Evolutionary conservation across 2,329 filamentous ascomycete genomes (phyloP).

Genomic region (Sodiomyces alkalinus): DNA sequence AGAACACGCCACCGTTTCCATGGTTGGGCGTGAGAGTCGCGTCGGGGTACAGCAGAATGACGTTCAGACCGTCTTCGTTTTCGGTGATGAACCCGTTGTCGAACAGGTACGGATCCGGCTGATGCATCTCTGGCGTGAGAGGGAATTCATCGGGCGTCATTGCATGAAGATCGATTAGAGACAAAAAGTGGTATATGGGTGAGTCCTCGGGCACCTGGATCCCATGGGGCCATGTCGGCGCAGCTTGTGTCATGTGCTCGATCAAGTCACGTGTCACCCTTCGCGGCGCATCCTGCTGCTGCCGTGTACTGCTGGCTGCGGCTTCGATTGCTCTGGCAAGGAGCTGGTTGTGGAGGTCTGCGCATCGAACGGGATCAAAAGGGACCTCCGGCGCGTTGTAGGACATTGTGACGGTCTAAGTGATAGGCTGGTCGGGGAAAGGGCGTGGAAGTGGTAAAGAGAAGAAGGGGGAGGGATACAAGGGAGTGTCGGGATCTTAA

Average conservation of each 20-base stretch:
- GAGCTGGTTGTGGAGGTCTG: slow-evolving; percentile 1
- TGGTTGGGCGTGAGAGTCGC: too few species aligned
- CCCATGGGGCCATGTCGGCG: not conserved
- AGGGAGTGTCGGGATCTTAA: too few species aligned
- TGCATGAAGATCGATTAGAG: not conserved
- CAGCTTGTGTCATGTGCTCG: not conserved
- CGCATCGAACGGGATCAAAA: not conserved
- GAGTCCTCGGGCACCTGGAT: not conserved
- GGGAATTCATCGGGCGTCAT: not conserved
- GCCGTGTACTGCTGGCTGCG: not conserved
- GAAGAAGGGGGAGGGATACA: too few species aligned
- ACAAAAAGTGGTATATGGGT: not conserved
- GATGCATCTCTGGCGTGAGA: not conserved
- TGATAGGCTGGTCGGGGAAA: too few species aligned
- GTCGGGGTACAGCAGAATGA: not conserved
- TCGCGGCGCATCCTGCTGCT: not conserved
- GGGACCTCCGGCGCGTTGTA: not conserved
- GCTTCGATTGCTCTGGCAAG: not conserved
- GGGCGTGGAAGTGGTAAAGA: too few species aligned
- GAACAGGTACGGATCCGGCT: not conserved
- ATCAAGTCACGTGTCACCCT: not conserved
- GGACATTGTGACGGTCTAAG: not conserved
- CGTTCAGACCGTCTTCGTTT: not conserved
- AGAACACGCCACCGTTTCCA: not conserved
- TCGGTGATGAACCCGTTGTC: not conserved